These are phyloP conservation scores for Aspergillus melleus DNA, from an alignment of 2,329 filamentous ascomycete species.

Conservation along the genomic window DNA sequence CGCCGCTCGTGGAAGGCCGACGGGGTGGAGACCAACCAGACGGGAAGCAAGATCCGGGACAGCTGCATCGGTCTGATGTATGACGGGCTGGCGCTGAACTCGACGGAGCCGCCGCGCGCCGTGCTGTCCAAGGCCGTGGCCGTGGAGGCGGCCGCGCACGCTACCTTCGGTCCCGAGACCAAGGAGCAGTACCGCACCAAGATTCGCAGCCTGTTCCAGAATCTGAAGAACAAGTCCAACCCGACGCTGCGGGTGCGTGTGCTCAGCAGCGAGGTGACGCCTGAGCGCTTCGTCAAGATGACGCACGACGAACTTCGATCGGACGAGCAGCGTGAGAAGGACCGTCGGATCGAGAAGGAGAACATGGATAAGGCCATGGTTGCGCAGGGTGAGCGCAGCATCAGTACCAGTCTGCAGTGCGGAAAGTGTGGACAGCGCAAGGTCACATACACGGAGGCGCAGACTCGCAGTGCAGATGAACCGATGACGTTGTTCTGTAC, in stretches of 20 bases:
- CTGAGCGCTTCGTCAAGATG: slow-evolving; percentile 81
- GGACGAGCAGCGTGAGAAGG: slow-evolving; percentile 73
- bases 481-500: slow-evolving; percentile 60
- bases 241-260: slow-evolving; percentile 73
- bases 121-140: slow-evolving; percentile 68
- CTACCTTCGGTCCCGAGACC: slow-evolving; percentile 67
- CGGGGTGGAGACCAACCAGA: slow-evolving; percentile 74
- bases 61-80: slow-evolving; percentile 89
- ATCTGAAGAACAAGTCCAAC: slow-evolving; percentile 92
- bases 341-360: slow-evolving; percentile 76
- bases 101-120: slow-evolving; percentile 58
- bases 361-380: slow-evolving; percentile 99
- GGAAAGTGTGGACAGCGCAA: slow-evolving; percentile 90
- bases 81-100: slow-evolving; percentile 80
- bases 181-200: slow-evolving; percentile 77
- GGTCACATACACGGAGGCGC: slow-evolving; percentile 93
- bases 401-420: slow-evolving; percentile 84
- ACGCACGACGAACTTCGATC: slow-evolving; percentile 88
- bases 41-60: slow-evolving; percentile 72
- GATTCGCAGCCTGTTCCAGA: slow-evolving; percentile 89
- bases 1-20: slow-evolving; percentile 83
- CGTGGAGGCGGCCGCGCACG: slow-evolving; percentile 75
- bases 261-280: slow-evolving; percentile 68
- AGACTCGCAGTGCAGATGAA: slow-evolving; percentile 94
- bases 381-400: slow-evolving; percentile 84